Conservation (phyloP, 2,329 filamentous ascomycete genomes). For the Celoporthe dispersa region DNA sequence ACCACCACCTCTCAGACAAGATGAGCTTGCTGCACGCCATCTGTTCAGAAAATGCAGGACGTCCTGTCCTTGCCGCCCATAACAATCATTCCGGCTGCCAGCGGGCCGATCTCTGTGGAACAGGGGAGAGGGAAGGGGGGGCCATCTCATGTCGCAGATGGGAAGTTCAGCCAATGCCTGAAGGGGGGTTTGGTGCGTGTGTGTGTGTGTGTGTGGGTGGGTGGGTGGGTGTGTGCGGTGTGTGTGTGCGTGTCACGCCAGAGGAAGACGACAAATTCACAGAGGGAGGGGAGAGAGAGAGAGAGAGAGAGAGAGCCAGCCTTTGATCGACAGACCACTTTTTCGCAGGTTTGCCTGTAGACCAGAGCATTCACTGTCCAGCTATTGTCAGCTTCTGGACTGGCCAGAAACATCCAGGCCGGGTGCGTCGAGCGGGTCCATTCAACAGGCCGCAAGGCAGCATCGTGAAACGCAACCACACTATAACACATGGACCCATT, state of each 20-base stretch:
- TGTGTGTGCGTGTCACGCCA: background rate
- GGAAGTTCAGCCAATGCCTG: background rate
- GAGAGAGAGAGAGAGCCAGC: too few species aligned
- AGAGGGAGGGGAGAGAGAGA: too few species aligned
- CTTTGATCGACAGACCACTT: background rate
- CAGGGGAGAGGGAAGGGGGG: background rate
- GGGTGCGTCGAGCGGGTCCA: background rate
- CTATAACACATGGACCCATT: background rate
- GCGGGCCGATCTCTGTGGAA: slow-evolving; percentile 6
- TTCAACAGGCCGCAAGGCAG: slow-evolving; percentile 1
- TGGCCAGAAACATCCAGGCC: background rate
- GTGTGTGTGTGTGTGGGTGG: background rate
- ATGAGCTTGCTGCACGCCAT: background rate
- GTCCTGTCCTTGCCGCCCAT: background rate
- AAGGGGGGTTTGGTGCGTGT: background rate
- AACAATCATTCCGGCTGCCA: background rate
- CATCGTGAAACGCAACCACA: slow-evolving; percentile 1
- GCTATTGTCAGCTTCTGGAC: background rate
- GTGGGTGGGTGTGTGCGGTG: background rate
- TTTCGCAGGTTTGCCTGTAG: background rate
- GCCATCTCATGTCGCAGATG: background rate
- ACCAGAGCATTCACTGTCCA: background rate
- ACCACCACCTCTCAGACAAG: background rate
- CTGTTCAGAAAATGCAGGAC: background rate
- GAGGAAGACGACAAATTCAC: background rate